Evolutionary conservation across 2,329 filamentous ascomycete genomes (phyloP).

Genomic region (Neoarthrinium moseri): DNA sequence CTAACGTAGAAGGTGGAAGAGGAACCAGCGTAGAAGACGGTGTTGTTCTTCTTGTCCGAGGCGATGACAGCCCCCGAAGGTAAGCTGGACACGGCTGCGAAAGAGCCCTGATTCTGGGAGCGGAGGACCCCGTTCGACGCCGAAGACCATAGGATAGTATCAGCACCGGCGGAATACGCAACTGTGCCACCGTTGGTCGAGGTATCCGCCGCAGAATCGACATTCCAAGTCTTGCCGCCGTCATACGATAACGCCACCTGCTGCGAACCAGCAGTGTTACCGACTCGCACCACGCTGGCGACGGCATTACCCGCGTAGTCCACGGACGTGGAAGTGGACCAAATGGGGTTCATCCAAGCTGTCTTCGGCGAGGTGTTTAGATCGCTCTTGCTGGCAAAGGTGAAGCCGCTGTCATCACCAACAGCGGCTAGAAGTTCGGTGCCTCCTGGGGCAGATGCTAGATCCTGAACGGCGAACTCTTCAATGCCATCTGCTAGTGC

Average conservation of each 20-base stretch:
- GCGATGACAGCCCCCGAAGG: slow-evolving; percentile 47
- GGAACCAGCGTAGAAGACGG: slow-evolving; percentile 51
- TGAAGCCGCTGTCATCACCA: slow-evolving; percentile 52
- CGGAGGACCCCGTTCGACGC: slow-evolving; percentile 38
- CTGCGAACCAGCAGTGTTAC: slow-evolving; percentile 39
- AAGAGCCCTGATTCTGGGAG: slow-evolving; percentile 38
- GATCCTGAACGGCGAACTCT: slow-evolving; percentile 47
- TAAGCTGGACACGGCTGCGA: slow-evolving; percentile 43
- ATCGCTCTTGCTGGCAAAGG: slow-evolving; percentile 34
- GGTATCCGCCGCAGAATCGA: slow-evolving; percentile 44
- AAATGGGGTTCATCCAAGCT: slow-evolving; percentile 47
- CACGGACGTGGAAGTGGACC: slow-evolving; percentile 42
- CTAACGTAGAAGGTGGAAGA: slow-evolving; percentile 50
- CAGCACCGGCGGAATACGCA: slow-evolving; percentile 49
- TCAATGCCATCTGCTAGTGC: slow-evolving; percentile 55
- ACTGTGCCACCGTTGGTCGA: slow-evolving; percentile 42
- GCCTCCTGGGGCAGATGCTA: slow-evolving; percentile 48
- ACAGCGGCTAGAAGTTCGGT: slow-evolving; percentile 51
- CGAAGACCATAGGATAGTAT: slow-evolving; percentile 48
- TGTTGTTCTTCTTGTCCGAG: slow-evolving; percentile 52
- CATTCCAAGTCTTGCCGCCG: slow-evolving; percentile 49
- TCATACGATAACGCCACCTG: slow-evolving; percentile 49
- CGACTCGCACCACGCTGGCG: slow-evolving; percentile 48
- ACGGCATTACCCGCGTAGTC: slow-evolving; percentile 47
- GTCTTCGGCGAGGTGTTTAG: slow-evolving; percentile 41